A percentile compares a stretch with the other conserved stretches of the same genome.
These are phyloP conservation scores for Skeletonema grethae DNA, from an alignment of 108 stramenopile genomes.

Conservation along the genomic window DNA sequence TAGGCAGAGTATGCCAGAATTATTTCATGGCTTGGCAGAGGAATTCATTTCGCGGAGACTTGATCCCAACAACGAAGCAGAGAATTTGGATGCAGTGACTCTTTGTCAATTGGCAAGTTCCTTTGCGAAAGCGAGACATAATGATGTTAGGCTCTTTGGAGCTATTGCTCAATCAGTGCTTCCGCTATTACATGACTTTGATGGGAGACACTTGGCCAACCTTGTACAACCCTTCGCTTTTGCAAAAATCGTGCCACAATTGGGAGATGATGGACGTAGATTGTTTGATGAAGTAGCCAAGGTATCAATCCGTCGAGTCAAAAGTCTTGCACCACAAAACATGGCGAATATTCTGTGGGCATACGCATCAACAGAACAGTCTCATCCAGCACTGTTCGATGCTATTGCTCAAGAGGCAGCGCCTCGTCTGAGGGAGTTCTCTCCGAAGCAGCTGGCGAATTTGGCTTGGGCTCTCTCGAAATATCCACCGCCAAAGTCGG, in stretches of 20 bases:
- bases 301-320: slow-evolving; percentile 13
- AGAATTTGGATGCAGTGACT: slow-evolving; percentile 18
- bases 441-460: slow-evolving; percentile 8
- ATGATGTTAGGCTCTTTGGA: slow-evolving; percentile 16
- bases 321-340: slow-evolving; percentile 26
- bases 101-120: slow-evolving; percentile 37
- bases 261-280: slow-evolving; percentile 5
- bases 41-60: slow-evolving; percentile 24
- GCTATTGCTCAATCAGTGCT: slow-evolving; percentile 19
- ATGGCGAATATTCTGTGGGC: slow-evolving; percentile 22
- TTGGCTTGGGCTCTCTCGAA: slow-evolving; percentile 41
- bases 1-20: neutral
- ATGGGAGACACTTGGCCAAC: slow-evolving; percentile 25
- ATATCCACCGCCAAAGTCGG: slow-evolving; percentile 3
- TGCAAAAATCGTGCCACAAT: slow-evolving; percentile 15
- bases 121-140: slow-evolving; percentile 38
- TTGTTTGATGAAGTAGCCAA: slow-evolving; percentile 32
- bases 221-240: slow-evolving; percentile 31
- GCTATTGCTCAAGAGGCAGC: slow-evolving; percentile 1
- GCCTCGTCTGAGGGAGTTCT: slow-evolving; percentile 8
- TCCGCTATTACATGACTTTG: slow-evolving; percentile 27
- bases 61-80: neutral
- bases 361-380: slow-evolving; percentile 11
- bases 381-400: neutral
- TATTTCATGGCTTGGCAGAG: slow-evolving; percentile 19